Conservation (phyloP, 345 rosid species). For the Isatis tinctoria region DNA sequence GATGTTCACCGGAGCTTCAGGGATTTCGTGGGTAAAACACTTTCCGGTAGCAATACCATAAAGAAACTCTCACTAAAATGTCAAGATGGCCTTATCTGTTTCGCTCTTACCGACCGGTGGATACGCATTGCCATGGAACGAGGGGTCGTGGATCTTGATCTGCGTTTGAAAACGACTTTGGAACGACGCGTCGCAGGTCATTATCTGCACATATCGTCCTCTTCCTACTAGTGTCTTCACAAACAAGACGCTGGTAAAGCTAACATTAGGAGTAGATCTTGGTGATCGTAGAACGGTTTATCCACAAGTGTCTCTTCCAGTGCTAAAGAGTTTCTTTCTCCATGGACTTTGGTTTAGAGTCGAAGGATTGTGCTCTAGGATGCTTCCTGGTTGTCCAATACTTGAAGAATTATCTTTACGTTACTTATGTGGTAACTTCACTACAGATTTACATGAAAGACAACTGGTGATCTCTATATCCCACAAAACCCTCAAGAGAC, state of each 20-base stretch:
- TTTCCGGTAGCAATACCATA: background rate
- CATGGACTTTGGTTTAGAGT: background rate
- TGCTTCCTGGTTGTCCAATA: background rate
- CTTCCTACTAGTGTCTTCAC: background rate
- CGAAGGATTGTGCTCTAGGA: too few species aligned
- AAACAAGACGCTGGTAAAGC: background rate
- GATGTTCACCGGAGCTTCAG: background rate
- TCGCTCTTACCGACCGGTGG: background rate
- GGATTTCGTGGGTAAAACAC: background rate
- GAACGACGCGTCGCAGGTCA: too few species aligned
- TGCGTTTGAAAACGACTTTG: background rate
- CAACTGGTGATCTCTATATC: background rate
- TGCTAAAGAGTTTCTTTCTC: background rate
- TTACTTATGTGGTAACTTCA: background rate
- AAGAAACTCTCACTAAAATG: slow-evolving; percentile 1
- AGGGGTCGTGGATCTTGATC: slow-evolving; percentile 2
- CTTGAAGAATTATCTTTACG: background rate
- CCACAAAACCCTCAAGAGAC: slow-evolving; percentile 5
- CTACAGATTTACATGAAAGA: too few species aligned
- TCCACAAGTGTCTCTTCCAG: background rate
- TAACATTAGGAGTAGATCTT: background rate
- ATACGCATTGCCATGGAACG: background rate
- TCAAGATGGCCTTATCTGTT: background rate
- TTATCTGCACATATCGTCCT: too few species aligned
- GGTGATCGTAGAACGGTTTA: background rate